phyloP scores from a whole-genome alignment of 306 rosid species.

The Prosopis cineraria region DNA sequence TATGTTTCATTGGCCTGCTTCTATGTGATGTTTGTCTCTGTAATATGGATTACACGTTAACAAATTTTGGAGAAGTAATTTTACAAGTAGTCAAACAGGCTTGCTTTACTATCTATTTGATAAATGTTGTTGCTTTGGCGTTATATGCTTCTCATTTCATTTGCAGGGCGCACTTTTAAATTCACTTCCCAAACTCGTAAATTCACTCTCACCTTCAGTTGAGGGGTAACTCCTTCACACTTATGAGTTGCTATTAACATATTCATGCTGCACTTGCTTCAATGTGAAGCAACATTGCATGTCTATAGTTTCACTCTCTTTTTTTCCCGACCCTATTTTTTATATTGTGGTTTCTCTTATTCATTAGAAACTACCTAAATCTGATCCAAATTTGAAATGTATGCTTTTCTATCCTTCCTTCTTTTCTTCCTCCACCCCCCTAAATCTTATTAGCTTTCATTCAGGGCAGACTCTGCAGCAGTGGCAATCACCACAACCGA shows the following conservation, averaged over 20 bases:
- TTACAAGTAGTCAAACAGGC: constrained; percentile 20
- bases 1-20: constrained; percentile 15
- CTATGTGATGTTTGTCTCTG: constrained; percentile 21
- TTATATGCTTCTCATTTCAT: constrained; percentile 31
- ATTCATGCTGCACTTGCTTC: constrained; percentile 7
- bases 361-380: constrained; percentile 5
- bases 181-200: constrained; percentile 72
- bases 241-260: not conserved
- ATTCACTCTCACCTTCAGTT: constrained; percentile 63
- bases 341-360: constrained; percentile 17
- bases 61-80: constrained; percentile 22
- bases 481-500: constrained; percentile 97
- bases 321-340: not conserved
- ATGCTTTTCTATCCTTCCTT: constrained; percentile 13
- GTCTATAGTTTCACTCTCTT: constrained; percentile 1
- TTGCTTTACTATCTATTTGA: not conserved
- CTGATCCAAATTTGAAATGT: not conserved
- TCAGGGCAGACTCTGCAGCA: constrained; percentile 92
- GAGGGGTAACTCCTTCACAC: constrained; percentile 58
- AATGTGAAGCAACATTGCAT: constrained; percentile 11
- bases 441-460: constrained; percentile 46
- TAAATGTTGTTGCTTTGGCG: constrained; percentile 17
- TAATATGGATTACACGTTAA: constrained; percentile 12
- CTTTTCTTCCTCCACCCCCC: constrained; percentile 9
- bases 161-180: constrained; percentile 77